These are phyloP conservation scores for Lunasporangiospora selenospora DNA, from an alignment of 192 early-diverging fungal genomes.

Conservation along the genomic window DNA sequence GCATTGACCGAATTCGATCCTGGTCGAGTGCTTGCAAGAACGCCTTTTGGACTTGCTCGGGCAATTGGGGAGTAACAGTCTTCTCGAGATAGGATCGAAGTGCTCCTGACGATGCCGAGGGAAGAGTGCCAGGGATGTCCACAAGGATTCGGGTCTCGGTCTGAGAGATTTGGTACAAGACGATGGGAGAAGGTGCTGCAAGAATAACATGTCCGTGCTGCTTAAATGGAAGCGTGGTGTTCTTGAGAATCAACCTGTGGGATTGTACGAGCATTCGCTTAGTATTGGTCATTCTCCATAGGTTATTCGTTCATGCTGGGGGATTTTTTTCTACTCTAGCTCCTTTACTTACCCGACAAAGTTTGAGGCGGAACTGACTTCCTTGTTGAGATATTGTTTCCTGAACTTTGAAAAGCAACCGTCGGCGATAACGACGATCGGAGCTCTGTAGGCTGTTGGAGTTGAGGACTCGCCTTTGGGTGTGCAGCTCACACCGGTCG, in stretches of 20 bases:
- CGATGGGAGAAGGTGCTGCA: constrained; percentile 79
- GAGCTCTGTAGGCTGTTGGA: constrained; percentile 56
- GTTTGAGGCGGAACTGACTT: constrained; percentile 59
- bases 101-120: constrained; percentile 66
- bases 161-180: constrained; percentile 77
- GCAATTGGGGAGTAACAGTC: constrained; percentile 72
- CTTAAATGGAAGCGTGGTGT: constrained; percentile 74
- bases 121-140: constrained; percentile 87
- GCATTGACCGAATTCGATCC: constrained; percentile 81
- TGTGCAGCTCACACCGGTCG: constrained; percentile 62
- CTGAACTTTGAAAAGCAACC: constrained; percentile 94
- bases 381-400: constrained; percentile 63
- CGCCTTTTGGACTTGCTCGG: constrained; percentile 57
- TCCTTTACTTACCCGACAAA: constrained; percentile 68
- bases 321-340: neutral
- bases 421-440: constrained; percentile 86
- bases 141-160: constrained; percentile 86
- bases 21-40: constrained; percentile 75
- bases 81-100: constrained; percentile 66
- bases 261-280: no score
- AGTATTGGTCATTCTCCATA: no score
- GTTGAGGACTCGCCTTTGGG: constrained; percentile 14
- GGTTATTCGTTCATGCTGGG: no score
- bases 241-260: constrained; percentile 66
- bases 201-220: constrained; percentile 92